These are phyloP conservation scores for Glutinoglossum americanum DNA, from an alignment of 495 filamentous ascomycete species.

Conservation along the genomic window DNA sequence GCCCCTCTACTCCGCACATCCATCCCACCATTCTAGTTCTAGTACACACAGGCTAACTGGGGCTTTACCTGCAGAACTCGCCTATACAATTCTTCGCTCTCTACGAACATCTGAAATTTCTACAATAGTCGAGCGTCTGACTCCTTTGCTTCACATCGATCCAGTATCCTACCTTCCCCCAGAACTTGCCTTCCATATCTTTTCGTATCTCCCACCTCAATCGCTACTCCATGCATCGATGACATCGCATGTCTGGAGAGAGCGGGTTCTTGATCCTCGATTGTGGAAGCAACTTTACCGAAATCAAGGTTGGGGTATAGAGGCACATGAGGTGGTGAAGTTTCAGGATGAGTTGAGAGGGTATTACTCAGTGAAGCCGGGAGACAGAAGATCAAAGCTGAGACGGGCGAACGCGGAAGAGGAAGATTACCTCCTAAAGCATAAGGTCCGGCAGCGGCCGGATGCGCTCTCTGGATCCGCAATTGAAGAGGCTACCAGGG, in stretches of 20 bases:
- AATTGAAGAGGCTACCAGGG: neutral
- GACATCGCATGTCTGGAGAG: conserved; percentile 63
- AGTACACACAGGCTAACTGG: neutral
- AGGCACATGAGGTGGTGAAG: conserved; percentile 36
- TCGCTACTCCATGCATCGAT: conserved; percentile 58
- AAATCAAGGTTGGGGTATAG: conserved; percentile 64
- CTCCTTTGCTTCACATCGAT: conserved; percentile 73
- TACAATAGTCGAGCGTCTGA: conserved; percentile 53
- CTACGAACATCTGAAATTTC: conserved; percentile 56
- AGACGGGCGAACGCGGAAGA: conserved; percentile 18
- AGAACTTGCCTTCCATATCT: conserved; percentile 72
- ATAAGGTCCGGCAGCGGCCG: conserved; percentile 15
- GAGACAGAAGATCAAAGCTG: conserved; percentile 19
- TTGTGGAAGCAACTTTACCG: conserved; percentile 72
- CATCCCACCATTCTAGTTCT: neutral
- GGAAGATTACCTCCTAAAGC: neutral
- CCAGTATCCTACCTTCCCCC: conserved; percentile 67
- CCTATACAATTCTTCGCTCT: conserved; percentile 43
- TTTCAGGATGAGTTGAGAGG: conserved; percentile 36
- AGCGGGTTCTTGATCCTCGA: conserved; percentile 57
- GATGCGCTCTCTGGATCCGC: neutral
- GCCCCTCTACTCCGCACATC: too few relatives aligned
- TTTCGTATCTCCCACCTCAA: conserved; percentile 59
- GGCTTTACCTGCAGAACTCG: conserved; percentile 23
- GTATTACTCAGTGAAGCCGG: neutral